Evolutionary conservation across 2,329 filamentous ascomycete genomes (phyloP).

Genomic region (Ambrosiella beaveri): DNA sequence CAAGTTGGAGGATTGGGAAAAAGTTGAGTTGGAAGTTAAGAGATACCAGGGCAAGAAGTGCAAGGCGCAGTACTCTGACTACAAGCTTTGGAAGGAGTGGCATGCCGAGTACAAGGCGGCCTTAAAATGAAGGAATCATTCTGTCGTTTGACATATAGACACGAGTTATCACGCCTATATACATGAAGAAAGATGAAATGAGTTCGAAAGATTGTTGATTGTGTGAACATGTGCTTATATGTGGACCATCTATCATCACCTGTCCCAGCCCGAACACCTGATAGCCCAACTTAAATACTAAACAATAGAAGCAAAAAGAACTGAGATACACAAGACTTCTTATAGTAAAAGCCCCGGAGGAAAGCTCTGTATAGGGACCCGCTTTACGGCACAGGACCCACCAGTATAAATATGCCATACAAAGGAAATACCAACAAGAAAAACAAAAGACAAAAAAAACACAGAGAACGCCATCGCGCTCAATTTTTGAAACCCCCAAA

Average conservation of each 20-base stretch:
- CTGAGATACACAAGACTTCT: not conserved
- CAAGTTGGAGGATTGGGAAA: conserved; percentile 60
- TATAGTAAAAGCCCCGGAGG: no score
- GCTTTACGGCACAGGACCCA: no score
- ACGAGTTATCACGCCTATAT: no score
- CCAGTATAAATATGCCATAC: not conserved
- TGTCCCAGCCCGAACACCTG: not conserved
- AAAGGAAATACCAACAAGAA: conserved; percentile 4
- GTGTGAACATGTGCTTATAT: conserved; percentile 1
- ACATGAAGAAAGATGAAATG: not conserved
- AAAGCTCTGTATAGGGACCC: no score
- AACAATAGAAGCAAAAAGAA: not conserved
- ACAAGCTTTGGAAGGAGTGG: conserved; percentile 66
- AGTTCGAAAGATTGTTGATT: not conserved
- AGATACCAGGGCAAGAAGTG: conserved; percentile 77
- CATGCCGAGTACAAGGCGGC: conserved; percentile 23
- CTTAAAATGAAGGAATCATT: not conserved
- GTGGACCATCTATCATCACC: conserved; percentile 12
- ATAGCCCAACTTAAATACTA: not conserved
- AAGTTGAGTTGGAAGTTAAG: conserved; percentile 61
- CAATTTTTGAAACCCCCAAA: conserved; percentile 6
- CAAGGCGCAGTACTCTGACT: conserved; percentile 53
- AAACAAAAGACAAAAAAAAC: not conserved
- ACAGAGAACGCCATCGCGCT: conserved; percentile 3
- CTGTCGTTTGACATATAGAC: not conserved